These are phyloP conservation scores for Candida krabiensis DNA, from an alignment of 805 yeast species.

Conservation along the genomic window DNA sequence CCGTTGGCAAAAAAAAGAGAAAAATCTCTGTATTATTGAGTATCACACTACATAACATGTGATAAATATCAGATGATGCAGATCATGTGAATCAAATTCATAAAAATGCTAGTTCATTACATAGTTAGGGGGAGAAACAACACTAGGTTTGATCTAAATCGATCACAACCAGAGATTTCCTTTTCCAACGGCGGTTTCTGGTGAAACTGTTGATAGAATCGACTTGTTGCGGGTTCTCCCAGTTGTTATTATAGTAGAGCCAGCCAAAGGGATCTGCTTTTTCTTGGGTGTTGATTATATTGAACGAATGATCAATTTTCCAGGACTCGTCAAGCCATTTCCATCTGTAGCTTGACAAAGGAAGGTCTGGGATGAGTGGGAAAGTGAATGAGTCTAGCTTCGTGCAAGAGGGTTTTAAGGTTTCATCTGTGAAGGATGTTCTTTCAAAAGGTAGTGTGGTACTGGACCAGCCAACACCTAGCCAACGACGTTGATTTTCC, in stretches of 20 bases:
- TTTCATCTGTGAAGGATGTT: conserved; percentile 45
- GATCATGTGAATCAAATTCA: too few relatives aligned
- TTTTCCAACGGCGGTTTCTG: conserved; percentile 49
- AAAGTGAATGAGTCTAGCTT: conserved; percentile 41
- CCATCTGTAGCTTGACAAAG: conserved; percentile 45
- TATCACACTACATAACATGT: too few relatives aligned
- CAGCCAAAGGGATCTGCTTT: conserved; percentile 46
- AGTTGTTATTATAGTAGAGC: conserved; percentile 52
- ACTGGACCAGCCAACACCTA: conserved; percentile 60
- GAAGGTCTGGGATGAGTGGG: conserved; percentile 38
- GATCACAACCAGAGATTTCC: conserved; percentile 40
- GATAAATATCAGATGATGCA: too few relatives aligned
- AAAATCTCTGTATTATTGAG: too few relatives aligned
- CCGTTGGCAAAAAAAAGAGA: too few relatives aligned
- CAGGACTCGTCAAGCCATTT: conserved; percentile 57
- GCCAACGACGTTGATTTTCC: conserved; percentile 63
- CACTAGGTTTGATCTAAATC: too few relatives aligned
- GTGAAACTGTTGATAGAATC: conserved; percentile 55
- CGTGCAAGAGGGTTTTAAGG: conserved; percentile 30
- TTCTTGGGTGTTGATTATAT: conserved; percentile 19
- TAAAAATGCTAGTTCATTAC: too few relatives aligned
- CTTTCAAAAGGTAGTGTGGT: conserved; percentile 53
- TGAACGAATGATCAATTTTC: conserved; percentile 44
- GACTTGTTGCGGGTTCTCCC: conserved; percentile 40
- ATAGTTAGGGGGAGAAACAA: too few relatives aligned